phyloP scores from a whole-genome alignment of 2,329 filamentous ascomycete species.

The Scytalidium lignicola region DNA sequence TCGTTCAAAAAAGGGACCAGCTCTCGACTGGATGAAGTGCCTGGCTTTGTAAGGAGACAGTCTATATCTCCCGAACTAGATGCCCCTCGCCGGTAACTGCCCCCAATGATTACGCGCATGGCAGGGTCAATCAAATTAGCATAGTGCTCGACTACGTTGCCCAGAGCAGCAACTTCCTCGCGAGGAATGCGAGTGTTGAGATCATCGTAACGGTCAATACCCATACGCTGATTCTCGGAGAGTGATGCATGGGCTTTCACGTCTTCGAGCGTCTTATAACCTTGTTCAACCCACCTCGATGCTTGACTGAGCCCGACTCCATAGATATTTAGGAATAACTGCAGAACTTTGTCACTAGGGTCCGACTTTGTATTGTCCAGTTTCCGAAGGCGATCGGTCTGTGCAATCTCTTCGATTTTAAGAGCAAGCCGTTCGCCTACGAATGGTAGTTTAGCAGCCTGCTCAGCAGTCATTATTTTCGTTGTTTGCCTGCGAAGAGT shows the following conservation, averaged over 20 bases:
- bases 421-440: constrained; percentile 70
- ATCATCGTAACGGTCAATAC: constrained; percentile 75
- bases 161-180: constrained; percentile 67
- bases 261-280: constrained; percentile 70
- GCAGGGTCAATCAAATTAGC: constrained; percentile 55
- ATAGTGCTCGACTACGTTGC: constrained; percentile 53
- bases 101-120: constrained; percentile 70
- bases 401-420: constrained; percentile 87
- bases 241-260: constrained; percentile 57
- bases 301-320: constrained; percentile 69
- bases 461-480: constrained; percentile 61
- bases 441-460: constrained; percentile 62
- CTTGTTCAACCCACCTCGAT: constrained; percentile 69
- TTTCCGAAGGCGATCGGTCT: constrained; percentile 64
- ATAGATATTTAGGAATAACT: constrained; percentile 73
- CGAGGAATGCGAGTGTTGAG: constrained; percentile 76
- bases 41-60: constrained; percentile 69
- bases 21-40: constrained; percentile 46
- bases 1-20: constrained; percentile 57
- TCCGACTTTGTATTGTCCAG: constrained; percentile 68
- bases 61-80: constrained; percentile 76
- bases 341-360: constrained; percentile 58
- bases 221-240: constrained; percentile 65
- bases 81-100: constrained; percentile 80
- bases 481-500: constrained; percentile 60